phyloP scores from a whole-genome alignment of 1,284 basidiomycete species.

The Trametes sp. region DNA sequence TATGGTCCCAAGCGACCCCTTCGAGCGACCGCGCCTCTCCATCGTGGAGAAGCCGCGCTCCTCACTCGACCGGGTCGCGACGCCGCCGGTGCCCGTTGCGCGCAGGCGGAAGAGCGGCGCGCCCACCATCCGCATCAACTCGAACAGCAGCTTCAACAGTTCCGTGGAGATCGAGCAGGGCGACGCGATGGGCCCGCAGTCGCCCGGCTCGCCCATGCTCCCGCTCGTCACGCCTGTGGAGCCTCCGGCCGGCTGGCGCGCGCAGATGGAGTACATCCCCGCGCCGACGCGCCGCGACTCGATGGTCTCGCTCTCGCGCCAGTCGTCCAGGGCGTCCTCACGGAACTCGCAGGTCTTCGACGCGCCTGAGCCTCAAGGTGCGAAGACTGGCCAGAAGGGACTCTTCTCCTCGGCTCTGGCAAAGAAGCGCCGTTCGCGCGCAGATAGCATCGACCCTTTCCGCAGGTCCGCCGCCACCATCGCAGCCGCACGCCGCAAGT shows the following conservation, averaged over 20 bases:
- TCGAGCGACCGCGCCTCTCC: slow-evolving; percentile 21
- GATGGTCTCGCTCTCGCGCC: slow-evolving; percentile 29
- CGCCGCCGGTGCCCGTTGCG: not conserved
- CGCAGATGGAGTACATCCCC: slow-evolving; percentile 13
- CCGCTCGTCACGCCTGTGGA: slow-evolving; percentile 28
- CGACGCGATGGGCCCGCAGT: slow-evolving; percentile 4
- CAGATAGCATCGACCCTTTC: slow-evolving; percentile 33
- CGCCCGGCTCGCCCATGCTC: slow-evolving; percentile 22
- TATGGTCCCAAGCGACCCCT: slow-evolving; percentile 25
- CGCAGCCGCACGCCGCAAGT: slow-evolving; percentile 20
- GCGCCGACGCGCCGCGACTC: slow-evolving; percentile 27
- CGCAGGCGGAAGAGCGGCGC: slow-evolving; percentile 11
- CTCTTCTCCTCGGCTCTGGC: slow-evolving; percentile 1
- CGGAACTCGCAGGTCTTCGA: slow-evolving; percentile 27
- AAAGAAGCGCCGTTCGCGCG: slow-evolving; percentile 31
- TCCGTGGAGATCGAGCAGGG: slow-evolving; percentile 23
- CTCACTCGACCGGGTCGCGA: slow-evolving; percentile 13
- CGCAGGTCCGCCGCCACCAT: slow-evolving; percentile 23
- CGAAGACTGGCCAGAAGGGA: slow-evolving; percentile 9
- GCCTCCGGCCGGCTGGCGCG: slow-evolving; percentile 21
- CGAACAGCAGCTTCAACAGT: slow-evolving; percentile 14
- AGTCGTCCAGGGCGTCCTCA: slow-evolving; percentile 28
- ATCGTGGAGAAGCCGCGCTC: slow-evolving; percentile 10
- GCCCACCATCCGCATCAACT: slow-evolving; percentile 19
- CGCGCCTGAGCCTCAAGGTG: not conserved